Base-by-base conservation (phyloP, 768 basidiomycete genomes). In the Filobasidium wieringae region DNA sequence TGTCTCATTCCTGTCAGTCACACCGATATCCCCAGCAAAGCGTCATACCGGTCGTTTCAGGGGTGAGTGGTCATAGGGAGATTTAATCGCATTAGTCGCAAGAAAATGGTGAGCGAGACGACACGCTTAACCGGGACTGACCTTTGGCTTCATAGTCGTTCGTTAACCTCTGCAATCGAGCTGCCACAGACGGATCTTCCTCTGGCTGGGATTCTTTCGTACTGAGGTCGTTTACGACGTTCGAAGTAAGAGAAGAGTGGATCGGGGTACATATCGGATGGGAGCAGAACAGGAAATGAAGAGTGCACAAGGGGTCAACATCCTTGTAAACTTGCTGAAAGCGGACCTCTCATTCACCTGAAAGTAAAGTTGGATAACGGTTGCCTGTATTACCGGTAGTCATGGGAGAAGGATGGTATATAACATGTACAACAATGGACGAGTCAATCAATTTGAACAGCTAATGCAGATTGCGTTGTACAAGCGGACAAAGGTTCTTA, bases 181-280 rank as follows among this genome's bases (percentile, higher is more conserved):
- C 89, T 1, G 89, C 85, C 1, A 99, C 95, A 1, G 89, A 92
- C 0, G 91, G 88, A 67, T 97, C 95, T 73, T 99, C 95, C 68
- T 97, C 91, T 7, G 90, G 88, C 70, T 97, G 95, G 0, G 90
- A 84, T 69, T 95, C 92, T 72, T 96, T 95, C 41, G 89, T 90
- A 71, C 91, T 93, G 63, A 24, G 30, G 11, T 8, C 31, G 37
- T 39, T 4, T 37, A 26, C 15, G n/a, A 22, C 37, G 8, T 24
- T 47, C 22, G 9, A 9, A 11, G 14, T 47, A 9, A 47, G 14
- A 12, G n/a, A 37, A 37, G 36, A 9, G 36, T 37, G 36, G 4
- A 2, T 34, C 32, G 51, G 34, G 51, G 30, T 31, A 33, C 24
- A 52, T 15, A 19, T 26, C 24, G n/a, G 37, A 11, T 15, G 37